Conservation (phyloP, 495 filamentous ascomycete species). For the Neurospora sp. region DNA sequence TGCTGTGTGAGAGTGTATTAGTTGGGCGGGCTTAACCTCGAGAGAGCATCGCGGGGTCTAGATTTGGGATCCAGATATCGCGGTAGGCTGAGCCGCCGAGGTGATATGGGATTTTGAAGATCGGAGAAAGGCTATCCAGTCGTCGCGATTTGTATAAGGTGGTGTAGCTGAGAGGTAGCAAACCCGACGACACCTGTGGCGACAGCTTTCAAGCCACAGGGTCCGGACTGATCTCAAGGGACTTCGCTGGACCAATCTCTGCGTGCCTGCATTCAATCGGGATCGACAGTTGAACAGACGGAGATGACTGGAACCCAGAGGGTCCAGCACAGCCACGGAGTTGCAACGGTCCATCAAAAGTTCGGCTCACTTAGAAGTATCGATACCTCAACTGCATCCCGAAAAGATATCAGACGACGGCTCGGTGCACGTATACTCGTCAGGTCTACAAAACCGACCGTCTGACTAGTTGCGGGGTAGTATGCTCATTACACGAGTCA, state of each 20-base stretch:
- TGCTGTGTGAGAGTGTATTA: neutral
- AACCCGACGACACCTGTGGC: neutral
- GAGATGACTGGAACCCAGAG: constrained; percentile 1
- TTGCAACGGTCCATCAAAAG: neutral
- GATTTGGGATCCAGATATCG: neutral
- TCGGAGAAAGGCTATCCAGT: neutral
- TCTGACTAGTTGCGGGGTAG: neutral
- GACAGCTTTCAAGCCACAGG: neutral
- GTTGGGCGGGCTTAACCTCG: neutral
- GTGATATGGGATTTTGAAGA: neutral
- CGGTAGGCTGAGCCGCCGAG: neutral
- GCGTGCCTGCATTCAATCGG: neutral
- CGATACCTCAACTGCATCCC: neutral
- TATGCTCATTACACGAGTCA: neutral
- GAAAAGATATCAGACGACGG: neutral
- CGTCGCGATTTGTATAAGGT: neutral
- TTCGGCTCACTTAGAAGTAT: neutral
- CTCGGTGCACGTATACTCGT: neutral
- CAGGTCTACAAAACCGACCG: too few species aligned
- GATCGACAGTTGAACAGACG: neutral
- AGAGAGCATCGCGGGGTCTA: neutral
- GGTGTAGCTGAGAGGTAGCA: neutral
- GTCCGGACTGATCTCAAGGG: neutral
- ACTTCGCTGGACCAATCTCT: neutral
- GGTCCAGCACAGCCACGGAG: constrained; percentile 2